phyloP scores from a whole-genome alignment of 2,329 filamentous ascomycete species.

The Aspergillus luchuensis region DNA sequence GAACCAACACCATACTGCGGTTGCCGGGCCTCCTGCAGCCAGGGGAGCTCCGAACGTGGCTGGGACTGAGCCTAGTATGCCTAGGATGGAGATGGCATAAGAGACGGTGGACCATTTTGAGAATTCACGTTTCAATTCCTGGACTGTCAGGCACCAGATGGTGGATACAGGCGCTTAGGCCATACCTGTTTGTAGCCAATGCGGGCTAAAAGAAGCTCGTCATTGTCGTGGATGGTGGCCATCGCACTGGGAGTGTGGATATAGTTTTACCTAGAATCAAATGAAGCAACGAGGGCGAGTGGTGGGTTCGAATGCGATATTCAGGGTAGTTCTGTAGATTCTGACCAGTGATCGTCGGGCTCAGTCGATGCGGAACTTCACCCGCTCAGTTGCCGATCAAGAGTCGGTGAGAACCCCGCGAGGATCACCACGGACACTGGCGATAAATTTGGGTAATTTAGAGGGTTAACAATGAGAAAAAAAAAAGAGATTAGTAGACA shows the following conservation, averaged over 20 bases:
- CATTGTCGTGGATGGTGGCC: constrained; percentile 56
- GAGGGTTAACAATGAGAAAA: too few relatives aligned
- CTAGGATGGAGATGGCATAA: constrained; percentile 67
- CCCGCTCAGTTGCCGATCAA: constrained; percentile 7
- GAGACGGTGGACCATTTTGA: constrained; percentile 68
- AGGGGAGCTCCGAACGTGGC: constrained; percentile 64
- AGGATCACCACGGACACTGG: background rate
- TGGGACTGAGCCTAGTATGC: constrained; percentile 66
- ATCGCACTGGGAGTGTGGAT: constrained; percentile 24
- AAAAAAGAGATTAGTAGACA: too few relatives aligned
- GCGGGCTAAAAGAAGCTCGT: constrained; percentile 61
- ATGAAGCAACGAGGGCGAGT: background rate
- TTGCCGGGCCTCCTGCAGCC: constrained; percentile 61
- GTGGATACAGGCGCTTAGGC: background rate
- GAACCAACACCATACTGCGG: constrained; percentile 67
- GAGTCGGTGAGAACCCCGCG: constrained; percentile 19
- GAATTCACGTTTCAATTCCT: constrained; percentile 66
- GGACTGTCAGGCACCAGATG: background rate
- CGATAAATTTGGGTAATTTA: background rate
- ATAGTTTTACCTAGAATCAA: background rate
- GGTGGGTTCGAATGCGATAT: background rate
- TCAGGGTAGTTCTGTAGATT: background rate
- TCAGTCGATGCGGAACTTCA: background rate
- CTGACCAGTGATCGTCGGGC: background rate
- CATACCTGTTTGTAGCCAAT: constrained; percentile 65